A percentile compares a stretch with the other conserved stretches of the same genome.
Evolutionary conservation across 192 early-diverging fungal genomes (phyloP).

Genomic region (Coemansia sp.): DNA sequence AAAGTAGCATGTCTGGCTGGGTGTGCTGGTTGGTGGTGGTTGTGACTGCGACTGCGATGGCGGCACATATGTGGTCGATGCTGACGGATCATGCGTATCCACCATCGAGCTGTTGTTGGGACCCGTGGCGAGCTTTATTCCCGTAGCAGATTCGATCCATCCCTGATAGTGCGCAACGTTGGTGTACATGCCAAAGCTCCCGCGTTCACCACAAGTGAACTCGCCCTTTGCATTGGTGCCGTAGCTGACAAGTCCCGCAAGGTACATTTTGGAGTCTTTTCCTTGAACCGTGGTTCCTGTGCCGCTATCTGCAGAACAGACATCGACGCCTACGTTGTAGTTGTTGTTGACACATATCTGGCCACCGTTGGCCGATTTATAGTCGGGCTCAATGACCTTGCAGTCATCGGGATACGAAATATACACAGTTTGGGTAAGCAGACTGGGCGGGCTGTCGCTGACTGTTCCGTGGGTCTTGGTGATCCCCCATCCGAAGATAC

Average conservation of each 20-base stretch:
- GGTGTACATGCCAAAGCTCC: conserved; percentile 54
- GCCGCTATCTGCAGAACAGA: conserved; percentile 47
- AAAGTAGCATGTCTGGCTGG: conserved; percentile 23
- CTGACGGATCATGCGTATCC: background rate
- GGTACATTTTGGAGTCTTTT: conserved; percentile 19
- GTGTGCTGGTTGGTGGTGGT: conserved; percentile 1
- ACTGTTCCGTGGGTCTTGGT: conserved; percentile 23
- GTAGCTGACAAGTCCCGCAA: conserved; percentile 50
- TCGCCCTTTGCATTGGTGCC: conserved; percentile 28
- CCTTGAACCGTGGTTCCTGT: conserved; percentile 29
- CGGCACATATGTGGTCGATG: background rate
- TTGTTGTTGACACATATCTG: conserved; percentile 45
- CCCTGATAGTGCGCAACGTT: conserved; percentile 20
- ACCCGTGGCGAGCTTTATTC: background rate
- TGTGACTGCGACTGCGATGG: background rate
- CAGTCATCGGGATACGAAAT: conserved; percentile 39
- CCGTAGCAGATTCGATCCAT: conserved; percentile 35
- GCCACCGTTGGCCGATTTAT: conserved; percentile 27
- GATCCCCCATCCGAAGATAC: conserved; percentile 46
- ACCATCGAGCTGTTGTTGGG: background rate
- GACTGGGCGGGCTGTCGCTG: conserved; percentile 7
- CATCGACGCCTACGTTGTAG: conserved; percentile 48
- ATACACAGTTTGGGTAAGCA: conserved; percentile 36
- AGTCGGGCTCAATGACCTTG: conserved; percentile 33
- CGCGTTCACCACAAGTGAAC: conserved; percentile 41